A percentile compares a stretch with the other conserved stretches of the same genome.
Evolutionary conservation across 768 basidiomycete genomes (phyloP).

Genomic region (Mycena alexandri): DNA sequence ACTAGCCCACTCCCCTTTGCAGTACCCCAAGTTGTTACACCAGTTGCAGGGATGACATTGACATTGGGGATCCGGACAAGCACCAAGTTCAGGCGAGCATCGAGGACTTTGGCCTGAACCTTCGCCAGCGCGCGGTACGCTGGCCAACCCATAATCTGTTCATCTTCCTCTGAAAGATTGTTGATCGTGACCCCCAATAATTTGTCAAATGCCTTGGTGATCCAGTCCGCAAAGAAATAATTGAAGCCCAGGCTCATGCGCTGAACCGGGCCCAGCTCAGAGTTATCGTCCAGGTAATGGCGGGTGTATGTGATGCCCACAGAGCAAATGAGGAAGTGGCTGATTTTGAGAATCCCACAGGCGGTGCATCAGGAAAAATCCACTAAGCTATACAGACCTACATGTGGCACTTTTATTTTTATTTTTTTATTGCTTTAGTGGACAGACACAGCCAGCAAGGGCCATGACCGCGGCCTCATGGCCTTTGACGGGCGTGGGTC

Average conservation of each 20-base stretch:
- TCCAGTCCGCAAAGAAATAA: slow-evolving; percentile 2
- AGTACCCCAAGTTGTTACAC: slow-evolving; percentile 7
- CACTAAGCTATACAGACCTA: no score
- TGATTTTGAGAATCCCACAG: slow-evolving; percentile 13
- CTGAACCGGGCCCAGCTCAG: not conserved
- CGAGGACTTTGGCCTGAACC: slow-evolving; percentile 8
- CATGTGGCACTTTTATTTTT: no score
- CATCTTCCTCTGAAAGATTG: slow-evolving; percentile 1
- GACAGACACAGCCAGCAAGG: no score
- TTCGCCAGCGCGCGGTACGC: slow-evolving; percentile 13
- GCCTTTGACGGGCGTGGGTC: no score
- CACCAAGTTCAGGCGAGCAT: slow-evolving; percentile 10
- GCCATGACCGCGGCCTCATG: no score
- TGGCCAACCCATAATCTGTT: not conserved
- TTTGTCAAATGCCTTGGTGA: slow-evolving; percentile 7
- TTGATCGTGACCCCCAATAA: not conserved
- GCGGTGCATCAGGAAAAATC: no score
- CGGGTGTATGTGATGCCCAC: not conserved
- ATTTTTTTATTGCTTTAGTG: no score
- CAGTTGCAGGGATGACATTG: not conserved
- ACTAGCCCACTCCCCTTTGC: not conserved
- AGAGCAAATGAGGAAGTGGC: slow-evolving; percentile 2
- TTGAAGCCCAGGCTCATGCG: slow-evolving; percentile 1
- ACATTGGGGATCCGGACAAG: not conserved
- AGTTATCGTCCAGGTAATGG: not conserved